Base-by-base conservation (phyloP, 2,329 filamentous ascomycete species). In the Lecanicillium sp. region DNA sequence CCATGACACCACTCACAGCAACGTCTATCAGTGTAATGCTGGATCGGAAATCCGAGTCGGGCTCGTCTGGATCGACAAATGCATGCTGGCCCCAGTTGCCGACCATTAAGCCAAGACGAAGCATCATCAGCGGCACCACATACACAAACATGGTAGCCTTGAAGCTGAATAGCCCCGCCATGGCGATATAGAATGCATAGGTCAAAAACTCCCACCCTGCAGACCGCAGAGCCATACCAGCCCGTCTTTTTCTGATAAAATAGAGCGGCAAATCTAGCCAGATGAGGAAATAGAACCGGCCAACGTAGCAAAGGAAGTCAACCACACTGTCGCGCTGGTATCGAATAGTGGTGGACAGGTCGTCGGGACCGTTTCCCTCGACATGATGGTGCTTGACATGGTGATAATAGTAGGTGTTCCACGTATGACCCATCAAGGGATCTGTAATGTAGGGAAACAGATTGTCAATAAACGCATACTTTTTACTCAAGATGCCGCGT, bases 81-180 rank as follows among this genome's bases (percentile, higher is more conserved):
- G 84, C 84, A 55, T 90, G 85, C 55, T 90, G 85, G 4, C 83
- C 85, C 83, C 83, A 90, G 54, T 90, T 90, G 2, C 85, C 85
- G 7, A 85, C 70, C 85, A 89, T 90, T 45, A 90, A 58, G 1
- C 78, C 84, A 14, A 85, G 49, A 1, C 85, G 71, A 58, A 89
- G 70, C 20, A 82, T 57, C 3, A 73, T 47, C 15, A 89, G 67
- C 0, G 85, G 85, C 2, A 87, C 53, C 1, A 88, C 50, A 19
- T 85, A 71, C 0, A 77, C 77, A 49, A 82, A 85, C 5, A 75
- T 52, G 0, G 81, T 74, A 0, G 83, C 74, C 3, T 62, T 62
- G 15, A 66, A 53, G 54, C 79, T 74, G 34, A 70, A 57, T 6
- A 54, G 60, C 42, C 70, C 71, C 45, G 78, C 58, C 32, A 66